Evolutionary conservation across 2,329 filamentous ascomycete genomes (phyloP), one percentile per base, ranked within the genome.

Genomic region (Hypoxylon sp.): DNA sequence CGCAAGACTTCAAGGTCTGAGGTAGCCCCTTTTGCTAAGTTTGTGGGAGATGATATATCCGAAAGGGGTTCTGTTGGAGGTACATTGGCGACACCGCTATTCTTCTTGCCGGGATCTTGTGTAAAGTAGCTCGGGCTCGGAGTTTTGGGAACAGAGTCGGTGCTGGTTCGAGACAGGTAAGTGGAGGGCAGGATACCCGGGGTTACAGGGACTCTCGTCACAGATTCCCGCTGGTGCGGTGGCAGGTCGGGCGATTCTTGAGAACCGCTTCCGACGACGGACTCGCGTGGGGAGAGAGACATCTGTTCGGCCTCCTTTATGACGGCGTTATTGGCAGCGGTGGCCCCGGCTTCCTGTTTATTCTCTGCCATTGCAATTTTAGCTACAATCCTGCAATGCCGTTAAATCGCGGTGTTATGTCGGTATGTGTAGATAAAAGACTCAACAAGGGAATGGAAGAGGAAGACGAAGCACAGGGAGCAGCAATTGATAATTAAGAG

Each of bases 1-100:
- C 79, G 79, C 55, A 84, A 71, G 36, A 81, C 79, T 36, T 83
- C 80, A 24, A 77, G 74, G 58, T 79, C 77, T 14, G 79, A 76
- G 61, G 74, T 74, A 26, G 78, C 75, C 26, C 78, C 79, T 4
- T 65, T 67, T n/a, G 65, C 51, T 2, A 72, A 33, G 54, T 71
- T 61, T 1, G 64, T 59, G 3, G 71, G 65, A 11, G 72, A 74
- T 6, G 70, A 65, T 40, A 59, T 20, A 4, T 70, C 57, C 36
- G 61, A 56, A 20, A 67, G 52, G n/a, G 72, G 64, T 7, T 63
- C 33, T 16, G 65, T 60, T 20, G 24, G 44, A 45, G 68, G 58
- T 2, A 72, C 68, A 16, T 70, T 67, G 70, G 74, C 16, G 67
- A 75, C n/a, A 61, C 65, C 12, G 69, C 67, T 61, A 67, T 69